A percentile compares a stretch with the other conserved stretches of the same genome.
Evolutionary conservation across 2,329 filamentous ascomycete genomes (phyloP).

Genomic region (Colletotrichum sp.): DNA sequence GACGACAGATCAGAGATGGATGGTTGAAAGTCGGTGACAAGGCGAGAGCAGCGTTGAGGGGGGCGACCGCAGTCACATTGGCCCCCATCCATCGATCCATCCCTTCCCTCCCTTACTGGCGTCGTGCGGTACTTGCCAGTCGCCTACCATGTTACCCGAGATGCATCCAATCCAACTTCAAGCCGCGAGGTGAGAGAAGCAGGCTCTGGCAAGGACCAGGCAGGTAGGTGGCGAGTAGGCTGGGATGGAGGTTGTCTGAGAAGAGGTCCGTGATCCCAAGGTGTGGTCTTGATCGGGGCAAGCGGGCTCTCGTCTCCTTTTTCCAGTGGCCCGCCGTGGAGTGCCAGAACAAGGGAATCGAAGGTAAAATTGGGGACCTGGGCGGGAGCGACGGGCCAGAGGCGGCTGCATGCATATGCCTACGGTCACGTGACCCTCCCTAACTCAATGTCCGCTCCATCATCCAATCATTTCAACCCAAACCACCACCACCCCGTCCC

Average conservation of each 20-base stretch:
- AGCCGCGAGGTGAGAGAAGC: background rate
- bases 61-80: background rate
- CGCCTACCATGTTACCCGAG: background rate
- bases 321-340: constrained; percentile 2
- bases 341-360: constrained; percentile 13
- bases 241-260: background rate
- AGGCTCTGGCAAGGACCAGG: background rate
- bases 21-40: background rate
- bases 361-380: constrained; percentile 12
- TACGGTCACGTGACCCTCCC: constrained; percentile 9
- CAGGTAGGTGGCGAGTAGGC: background rate
- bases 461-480: constrained; percentile 5
- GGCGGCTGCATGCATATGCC: constrained; percentile 20
- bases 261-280: constrained; percentile 5
- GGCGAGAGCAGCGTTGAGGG: background rate
- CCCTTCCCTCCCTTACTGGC: background rate
- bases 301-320: background rate
- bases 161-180: background rate
- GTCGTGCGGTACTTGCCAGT: background rate
- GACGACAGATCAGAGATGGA: background rate
- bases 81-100: background rate
- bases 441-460: constrained; percentile 2
- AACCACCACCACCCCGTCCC: background rate
- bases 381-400: constrained; percentile 19
- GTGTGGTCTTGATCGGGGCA: background rate